Conservation (phyloP, 2,329 filamentous ascomycete genomes). For the Pseudogymnoascus sp. region DNA sequence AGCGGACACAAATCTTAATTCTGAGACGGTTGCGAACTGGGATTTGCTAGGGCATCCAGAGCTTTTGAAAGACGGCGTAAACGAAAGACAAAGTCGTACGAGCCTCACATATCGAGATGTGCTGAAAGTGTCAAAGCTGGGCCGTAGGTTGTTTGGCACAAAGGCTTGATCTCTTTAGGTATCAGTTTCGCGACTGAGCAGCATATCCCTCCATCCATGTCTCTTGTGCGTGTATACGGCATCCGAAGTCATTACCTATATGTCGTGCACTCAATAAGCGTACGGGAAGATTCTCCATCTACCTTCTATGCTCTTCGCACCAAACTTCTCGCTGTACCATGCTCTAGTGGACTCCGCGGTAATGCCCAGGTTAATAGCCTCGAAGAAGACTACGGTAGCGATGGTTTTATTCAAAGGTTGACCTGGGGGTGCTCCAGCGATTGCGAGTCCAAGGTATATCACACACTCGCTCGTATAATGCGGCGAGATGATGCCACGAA, state of each 20-base stretch:
- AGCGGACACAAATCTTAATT: conserved; percentile 58
- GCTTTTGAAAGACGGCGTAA: conserved; percentile 44
- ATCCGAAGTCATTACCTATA: background rate
- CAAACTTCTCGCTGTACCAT: conserved; percentile 78
- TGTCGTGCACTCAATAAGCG: conserved; percentile 42
- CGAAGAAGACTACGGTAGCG: conserved; percentile 63
- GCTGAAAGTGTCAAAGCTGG: conserved; percentile 68
- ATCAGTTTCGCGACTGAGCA: background rate
- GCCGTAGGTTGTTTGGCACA: conserved; percentile 42
- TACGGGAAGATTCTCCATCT: conserved; percentile 74
- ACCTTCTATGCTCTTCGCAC: conserved; percentile 50
- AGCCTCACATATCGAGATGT: conserved; percentile 85
- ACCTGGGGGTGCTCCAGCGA: conserved; percentile 65
- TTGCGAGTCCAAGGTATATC: conserved; percentile 72
- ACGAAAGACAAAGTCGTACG: conserved; percentile 53
- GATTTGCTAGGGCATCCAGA: conserved; percentile 48
- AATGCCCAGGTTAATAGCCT: conserved; percentile 70
- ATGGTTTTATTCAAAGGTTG: conserved; percentile 66
- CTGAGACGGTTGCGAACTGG: conserved; percentile 67
- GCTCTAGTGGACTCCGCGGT: conserved; percentile 71
- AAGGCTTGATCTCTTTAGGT: background rate
- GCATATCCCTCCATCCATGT: background rate
- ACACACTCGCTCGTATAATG: conserved; percentile 88
- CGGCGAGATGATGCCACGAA: conserved; percentile 68
- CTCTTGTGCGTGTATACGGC: background rate